A percentile compares a stretch with the other conserved stretches of the same genome.
These are phyloP conservation scores for Fusarium liriodendri DNA, from an alignment of 2,329 filamentous ascomycete genomes.

Conservation along the genomic window DNA sequence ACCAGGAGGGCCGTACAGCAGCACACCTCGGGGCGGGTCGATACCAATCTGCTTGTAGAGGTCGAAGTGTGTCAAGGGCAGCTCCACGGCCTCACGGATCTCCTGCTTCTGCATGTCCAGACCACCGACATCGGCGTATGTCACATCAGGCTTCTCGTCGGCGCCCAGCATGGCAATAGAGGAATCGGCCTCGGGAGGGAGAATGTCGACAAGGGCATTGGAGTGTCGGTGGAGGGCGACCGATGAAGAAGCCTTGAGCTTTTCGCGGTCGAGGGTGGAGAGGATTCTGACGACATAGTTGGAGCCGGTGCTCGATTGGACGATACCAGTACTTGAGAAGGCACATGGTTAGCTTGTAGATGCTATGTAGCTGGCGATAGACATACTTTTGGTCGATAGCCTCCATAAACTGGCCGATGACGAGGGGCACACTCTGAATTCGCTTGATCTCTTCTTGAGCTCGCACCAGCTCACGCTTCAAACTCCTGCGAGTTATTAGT, in stretches of 20 bases:
- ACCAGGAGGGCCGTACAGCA: conserved; percentile 95
- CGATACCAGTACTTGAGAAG: conserved; percentile 86
- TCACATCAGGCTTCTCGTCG: conserved; percentile 98
- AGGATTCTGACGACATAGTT: conserved; percentile 99
- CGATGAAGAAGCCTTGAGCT: conserved; percentile 97
- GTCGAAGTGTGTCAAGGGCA: conserved; percentile 97
- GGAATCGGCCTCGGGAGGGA: conserved; percentile 98
- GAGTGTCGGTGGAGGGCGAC: conserved; percentile 98
- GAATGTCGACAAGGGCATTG: conserved; percentile 97
- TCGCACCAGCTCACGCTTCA: conserved; percentile 96
- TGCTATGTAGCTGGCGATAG: not conserved
- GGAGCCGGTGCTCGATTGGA: conserved; percentile 96
- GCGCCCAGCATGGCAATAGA: conserved; percentile 98
- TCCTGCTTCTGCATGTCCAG: conserved; percentile 99
- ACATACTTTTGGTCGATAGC: conserved; percentile 97
- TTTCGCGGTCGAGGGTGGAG: conserved; percentile 96
- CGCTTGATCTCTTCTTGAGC: conserved; percentile 99
- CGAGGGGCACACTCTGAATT: conserved; percentile 96
- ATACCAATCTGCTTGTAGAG: conserved; percentile 99
- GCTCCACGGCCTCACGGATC: conserved; percentile 96
- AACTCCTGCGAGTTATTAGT: conserved; percentile 69
- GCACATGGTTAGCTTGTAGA: conserved; percentile 10
- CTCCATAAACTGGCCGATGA: conserved; percentile 99
- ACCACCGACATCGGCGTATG: conserved; percentile 96
- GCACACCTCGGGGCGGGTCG: conserved; percentile 94